Conservation (phyloP, 371 early-diverging fungal species). For the Dinochytrium kinnereticum region DNA sequence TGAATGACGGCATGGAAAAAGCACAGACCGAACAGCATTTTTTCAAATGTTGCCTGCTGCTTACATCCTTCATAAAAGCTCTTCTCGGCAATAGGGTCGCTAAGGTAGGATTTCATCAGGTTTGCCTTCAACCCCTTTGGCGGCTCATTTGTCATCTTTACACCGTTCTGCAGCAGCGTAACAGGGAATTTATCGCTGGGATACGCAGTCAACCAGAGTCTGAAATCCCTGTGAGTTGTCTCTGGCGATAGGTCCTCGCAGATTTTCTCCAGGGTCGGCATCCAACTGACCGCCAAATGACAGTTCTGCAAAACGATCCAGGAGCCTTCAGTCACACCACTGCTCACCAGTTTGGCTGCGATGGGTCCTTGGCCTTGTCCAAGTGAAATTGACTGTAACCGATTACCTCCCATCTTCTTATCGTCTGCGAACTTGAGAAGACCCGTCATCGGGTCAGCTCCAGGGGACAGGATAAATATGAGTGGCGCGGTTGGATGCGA, state of each 20-base stretch:
- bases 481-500: conserved; percentile 52
- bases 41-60: conserved; percentile 54
- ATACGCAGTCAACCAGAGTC: conserved; percentile 59
- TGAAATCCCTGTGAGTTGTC: conserved; percentile 54
- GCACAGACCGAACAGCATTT: conserved; percentile 55
- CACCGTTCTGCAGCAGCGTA: conserved; percentile 59
- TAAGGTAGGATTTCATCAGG: conserved; percentile 49
- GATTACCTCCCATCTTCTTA: conserved; percentile 54
- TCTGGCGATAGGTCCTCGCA: conserved; percentile 59
- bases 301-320: conserved; percentile 64
- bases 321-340: conserved; percentile 50
- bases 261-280: conserved; percentile 58
- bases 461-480: conserved; percentile 61
- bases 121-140: conserved; percentile 58
- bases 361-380: conserved; percentile 65
- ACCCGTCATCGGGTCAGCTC: conserved; percentile 61
- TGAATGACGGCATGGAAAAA: conserved; percentile 63
- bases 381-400: conserved; percentile 55
- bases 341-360: conserved; percentile 55
- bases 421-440: conserved; percentile 58
- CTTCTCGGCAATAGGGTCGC: conserved; percentile 58
- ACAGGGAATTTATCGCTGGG: conserved; percentile 63
- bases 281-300: conserved; percentile 63
- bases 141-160: conserved; percentile 65
- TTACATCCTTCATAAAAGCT: conserved; percentile 59